These are phyloP conservation scores for Myrica gale DNA, from an alignment of 306 rosid species.

Conservation along the genomic window DNA sequence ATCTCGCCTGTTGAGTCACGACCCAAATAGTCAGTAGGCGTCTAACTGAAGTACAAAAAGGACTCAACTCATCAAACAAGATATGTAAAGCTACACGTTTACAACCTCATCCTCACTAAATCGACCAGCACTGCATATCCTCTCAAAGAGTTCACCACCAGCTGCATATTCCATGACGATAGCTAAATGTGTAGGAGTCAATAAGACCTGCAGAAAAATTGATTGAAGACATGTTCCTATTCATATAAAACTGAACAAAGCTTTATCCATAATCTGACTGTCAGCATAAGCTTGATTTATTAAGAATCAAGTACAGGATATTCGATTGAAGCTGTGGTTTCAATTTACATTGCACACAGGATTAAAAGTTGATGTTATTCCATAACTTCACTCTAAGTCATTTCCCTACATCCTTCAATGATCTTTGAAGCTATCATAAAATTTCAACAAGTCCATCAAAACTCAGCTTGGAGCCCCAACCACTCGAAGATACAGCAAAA, in stretches of 20 bases:
- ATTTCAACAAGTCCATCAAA: not conserved
- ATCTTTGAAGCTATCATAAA: not conserved
- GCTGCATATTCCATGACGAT: constrained; percentile 96
- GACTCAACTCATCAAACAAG: constrained; percentile 8
- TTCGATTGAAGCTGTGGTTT: not conserved
- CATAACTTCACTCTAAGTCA: not conserved
- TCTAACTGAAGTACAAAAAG: not conserved
- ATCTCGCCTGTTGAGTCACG: constrained; percentile 67
- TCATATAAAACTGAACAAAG: constrained; percentile 7
- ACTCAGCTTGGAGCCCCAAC: not conserved
- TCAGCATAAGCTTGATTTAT: not conserved
- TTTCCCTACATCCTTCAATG: not conserved
- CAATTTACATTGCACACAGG: not conserved
- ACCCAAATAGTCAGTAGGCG: constrained; percentile 8
- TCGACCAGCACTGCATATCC: constrained; percentile 73
- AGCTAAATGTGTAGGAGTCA: constrained; percentile 84
- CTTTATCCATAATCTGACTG: constrained; percentile 1
- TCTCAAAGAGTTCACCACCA: constrained; percentile 88
- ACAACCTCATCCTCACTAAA: constrained; percentile 90
- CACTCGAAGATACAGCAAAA: not conserved
- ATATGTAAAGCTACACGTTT: constrained; percentile 8
- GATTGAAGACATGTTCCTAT: not conserved
- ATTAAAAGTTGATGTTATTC: not conserved
- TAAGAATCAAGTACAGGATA: not conserved
- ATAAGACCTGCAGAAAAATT: constrained; percentile 52